A percentile compares a stretch with the other conserved stretches of the same genome.
These are phyloP conservation scores for Talaromyces sp. DNA, from an alignment of 2,329 filamentous ascomycete species.

Conservation along the genomic window DNA sequence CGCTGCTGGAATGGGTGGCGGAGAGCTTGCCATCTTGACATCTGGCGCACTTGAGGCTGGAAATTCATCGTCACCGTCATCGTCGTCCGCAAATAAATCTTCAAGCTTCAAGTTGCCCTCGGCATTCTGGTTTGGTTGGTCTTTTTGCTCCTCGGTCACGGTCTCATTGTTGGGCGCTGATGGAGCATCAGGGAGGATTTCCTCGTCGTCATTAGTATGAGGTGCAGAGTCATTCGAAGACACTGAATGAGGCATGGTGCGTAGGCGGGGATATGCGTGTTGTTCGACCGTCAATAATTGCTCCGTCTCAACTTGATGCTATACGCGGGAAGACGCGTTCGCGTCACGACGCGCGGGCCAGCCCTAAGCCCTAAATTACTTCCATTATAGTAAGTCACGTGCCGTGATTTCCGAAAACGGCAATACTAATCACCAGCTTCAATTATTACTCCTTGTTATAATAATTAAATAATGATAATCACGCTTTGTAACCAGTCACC, in stretches of 20 bases:
- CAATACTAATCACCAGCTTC: background rate
- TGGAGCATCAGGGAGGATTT: constrained; percentile 38
- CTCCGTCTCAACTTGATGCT: background rate
- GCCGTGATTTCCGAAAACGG: background rate
- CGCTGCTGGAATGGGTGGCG: constrained; percentile 30
- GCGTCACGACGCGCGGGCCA: background rate
- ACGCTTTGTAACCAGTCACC: background rate
- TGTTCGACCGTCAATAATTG: background rate
- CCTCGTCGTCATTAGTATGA: constrained; percentile 33
- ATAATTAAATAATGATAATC: background rate
- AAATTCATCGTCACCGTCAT: constrained; percentile 49
- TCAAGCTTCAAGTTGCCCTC: constrained; percentile 42
- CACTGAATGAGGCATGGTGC: constrained; percentile 34
- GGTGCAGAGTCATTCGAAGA: constrained; percentile 33
- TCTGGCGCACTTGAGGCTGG: constrained; percentile 46
- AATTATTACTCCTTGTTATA: too few relatives aligned
- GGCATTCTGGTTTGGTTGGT: constrained; percentile 10
- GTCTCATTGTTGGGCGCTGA: constrained; percentile 10
- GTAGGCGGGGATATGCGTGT: background rate
- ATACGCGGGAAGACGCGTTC: constrained; percentile 6
- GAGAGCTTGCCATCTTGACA: constrained; percentile 37
- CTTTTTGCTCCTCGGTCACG: constrained; percentile 8
- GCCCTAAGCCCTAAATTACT: constrained; percentile 11
- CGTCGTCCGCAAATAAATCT: constrained; percentile 56
- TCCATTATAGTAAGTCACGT: background rate